These are phyloP conservation scores for Asclepias syriaca DNA, from an alignment of 257 asterid genomes.

Conservation along the genomic window DNA sequence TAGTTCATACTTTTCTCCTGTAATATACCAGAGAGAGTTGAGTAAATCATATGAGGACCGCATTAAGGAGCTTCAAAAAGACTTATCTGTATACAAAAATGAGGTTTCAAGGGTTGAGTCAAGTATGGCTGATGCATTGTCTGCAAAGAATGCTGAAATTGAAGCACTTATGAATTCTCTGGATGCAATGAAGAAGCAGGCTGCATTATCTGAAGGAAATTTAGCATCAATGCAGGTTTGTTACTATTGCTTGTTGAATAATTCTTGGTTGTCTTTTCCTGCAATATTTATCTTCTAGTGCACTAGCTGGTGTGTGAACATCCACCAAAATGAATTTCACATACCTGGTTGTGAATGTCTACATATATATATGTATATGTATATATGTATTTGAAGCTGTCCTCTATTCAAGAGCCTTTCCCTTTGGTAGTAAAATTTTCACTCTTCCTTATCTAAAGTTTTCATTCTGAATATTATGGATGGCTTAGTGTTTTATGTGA, in stretches of 20 bases:
- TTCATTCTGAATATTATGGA: background rate
- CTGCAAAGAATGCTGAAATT: constrained; percentile 96
- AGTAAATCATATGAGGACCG: constrained; percentile 76
- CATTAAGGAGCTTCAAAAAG: constrained; percentile 83
- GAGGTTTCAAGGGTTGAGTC: constrained; percentile 81
- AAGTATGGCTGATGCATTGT: constrained; percentile 78
- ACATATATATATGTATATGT: background rate
- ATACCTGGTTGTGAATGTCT: constrained; percentile 1
- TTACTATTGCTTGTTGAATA: background rate
- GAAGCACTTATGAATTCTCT: constrained; percentile 72
- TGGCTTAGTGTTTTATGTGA: background rate
- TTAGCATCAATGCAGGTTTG: constrained; percentile 84
- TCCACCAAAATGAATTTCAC: background rate
- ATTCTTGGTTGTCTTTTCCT: background rate
- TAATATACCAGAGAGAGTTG: constrained; percentile 79
- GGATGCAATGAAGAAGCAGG: constrained; percentile 86
- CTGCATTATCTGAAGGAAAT: constrained; percentile 88
- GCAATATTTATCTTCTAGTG: background rate
- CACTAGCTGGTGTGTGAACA: background rate
- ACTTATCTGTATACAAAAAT: constrained; percentile 62
- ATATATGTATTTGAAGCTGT: background rate
- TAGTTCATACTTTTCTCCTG: constrained; percentile 20
- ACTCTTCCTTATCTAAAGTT: background rate
- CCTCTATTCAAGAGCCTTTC: background rate
- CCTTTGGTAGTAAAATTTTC: background rate